phyloP scores from a whole-genome alignment of 106 monocot species.

The Acorus gramineus region DNA sequence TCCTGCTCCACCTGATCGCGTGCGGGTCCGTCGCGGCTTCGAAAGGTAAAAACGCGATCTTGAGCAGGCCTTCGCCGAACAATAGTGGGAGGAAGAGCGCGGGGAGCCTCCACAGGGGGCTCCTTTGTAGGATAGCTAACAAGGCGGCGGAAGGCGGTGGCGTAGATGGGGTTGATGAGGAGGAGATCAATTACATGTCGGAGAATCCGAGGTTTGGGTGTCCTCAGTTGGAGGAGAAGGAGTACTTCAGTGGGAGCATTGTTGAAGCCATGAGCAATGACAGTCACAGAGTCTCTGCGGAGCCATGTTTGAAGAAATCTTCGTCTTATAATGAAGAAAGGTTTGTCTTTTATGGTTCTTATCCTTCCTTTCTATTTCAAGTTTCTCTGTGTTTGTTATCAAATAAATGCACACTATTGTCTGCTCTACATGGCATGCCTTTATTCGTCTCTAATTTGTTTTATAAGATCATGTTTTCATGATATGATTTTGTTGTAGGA shows the following conservation, averaged over 20 bases:
- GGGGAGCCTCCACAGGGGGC: conserved; percentile 17
- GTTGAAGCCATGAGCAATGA: conserved; percentile 34
- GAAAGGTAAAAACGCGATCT: conserved; percentile 5
- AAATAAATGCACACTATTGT: not conserved
- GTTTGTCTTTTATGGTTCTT: conserved; percentile 10
- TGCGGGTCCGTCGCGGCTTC: conserved; percentile 37
- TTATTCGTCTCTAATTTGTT: no score
- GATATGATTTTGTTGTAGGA: conserved; percentile 16
- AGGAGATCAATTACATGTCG: conserved; percentile 26
- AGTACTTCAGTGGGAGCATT: conserved; percentile 93
- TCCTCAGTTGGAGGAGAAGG: conserved; percentile 57
- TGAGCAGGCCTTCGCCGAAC: not conserved
- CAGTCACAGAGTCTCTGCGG: conserved; percentile 1
- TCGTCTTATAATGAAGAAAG: conserved; percentile 75
- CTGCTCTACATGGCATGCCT: not conserved
- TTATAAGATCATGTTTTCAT: no score
- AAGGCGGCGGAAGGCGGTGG: conserved; percentile 2
- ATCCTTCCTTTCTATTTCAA: not conserved
- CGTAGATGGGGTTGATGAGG: conserved; percentile 1
- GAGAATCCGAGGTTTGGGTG: conserved; percentile 35
- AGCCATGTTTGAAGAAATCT: conserved; percentile 55
- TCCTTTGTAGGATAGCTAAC: conserved; percentile 25
- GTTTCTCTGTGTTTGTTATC: not conserved
- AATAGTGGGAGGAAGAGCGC: conserved; percentile 34
- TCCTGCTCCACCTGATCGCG: conserved; percentile 67